Conservation (phyloP, 2,329 filamentous ascomycete genomes). For the Curvularia sp. region DNA sequence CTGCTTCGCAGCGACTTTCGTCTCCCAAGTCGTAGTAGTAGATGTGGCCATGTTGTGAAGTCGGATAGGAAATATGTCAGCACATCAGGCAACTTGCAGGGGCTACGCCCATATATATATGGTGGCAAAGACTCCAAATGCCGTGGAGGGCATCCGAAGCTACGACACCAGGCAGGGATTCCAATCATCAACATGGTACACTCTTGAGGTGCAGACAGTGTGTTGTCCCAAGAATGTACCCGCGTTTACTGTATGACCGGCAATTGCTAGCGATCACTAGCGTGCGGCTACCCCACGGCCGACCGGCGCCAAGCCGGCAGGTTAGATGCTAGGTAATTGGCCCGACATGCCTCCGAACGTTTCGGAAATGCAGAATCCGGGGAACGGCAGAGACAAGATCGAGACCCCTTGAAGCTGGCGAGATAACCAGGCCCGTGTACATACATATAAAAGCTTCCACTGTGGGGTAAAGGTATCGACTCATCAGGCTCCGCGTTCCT, state of each 20-base stretch:
- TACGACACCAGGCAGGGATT: background rate
- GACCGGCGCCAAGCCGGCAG: constrained; percentile 12
- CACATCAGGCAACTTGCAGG: background rate
- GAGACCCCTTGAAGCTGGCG: background rate
- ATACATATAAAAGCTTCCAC: constrained; percentile 6
- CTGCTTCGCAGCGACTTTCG: constrained; percentile 5
- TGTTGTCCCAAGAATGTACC: background rate
- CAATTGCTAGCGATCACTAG: background rate
- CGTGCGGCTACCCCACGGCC: constrained; percentile 3
- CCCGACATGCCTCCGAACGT: background rate
- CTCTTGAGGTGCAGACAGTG: background rate
- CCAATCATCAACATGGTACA: background rate
- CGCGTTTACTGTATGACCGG: constrained; percentile 5
- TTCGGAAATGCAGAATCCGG: constrained; percentile 2
- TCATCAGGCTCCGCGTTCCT: background rate
- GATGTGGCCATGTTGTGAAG: background rate
- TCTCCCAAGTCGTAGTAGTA: constrained; percentile 6
- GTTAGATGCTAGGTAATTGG: constrained; percentile 6
- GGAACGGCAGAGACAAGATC: background rate
- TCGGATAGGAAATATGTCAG: background rate
- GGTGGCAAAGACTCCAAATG: background rate
- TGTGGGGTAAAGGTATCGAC: background rate
- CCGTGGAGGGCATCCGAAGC: constrained; percentile 2
- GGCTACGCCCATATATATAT: background rate
- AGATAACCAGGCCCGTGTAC: background rate